A percentile compares a stretch with the other conserved stretches of the same genome.
Evolutionary conservation across 805 yeast genomes (phyloP).

Genomic region (Spathaspora girioi): DNA sequence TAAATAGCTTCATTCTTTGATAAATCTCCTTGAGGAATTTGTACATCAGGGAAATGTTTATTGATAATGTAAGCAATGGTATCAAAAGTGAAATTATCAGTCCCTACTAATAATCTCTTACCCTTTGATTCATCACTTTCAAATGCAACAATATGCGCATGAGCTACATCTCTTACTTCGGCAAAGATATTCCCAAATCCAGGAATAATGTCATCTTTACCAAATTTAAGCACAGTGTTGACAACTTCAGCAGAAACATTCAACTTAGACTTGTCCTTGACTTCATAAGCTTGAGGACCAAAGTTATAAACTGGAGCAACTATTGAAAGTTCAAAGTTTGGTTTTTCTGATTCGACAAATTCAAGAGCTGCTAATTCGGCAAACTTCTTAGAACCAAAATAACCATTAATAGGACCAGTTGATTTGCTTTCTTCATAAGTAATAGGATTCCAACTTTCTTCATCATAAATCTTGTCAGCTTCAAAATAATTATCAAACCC

Average conservation of each 20-base stretch:
- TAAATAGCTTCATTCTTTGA: background rate
- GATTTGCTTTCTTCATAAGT: slow-evolving; percentile 34
- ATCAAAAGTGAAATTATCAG: slow-evolving; percentile 30
- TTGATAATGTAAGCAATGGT: slow-evolving; percentile 27
- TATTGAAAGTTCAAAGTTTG: slow-evolving; percentile 13
- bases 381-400: slow-evolving; percentile 19
- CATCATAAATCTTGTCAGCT: slow-evolving; percentile 12
- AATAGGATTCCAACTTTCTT: slow-evolving; percentile 33
- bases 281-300: slow-evolving; percentile 26
- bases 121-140: slow-evolving; percentile 17
- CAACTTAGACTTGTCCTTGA: slow-evolving; percentile 20
- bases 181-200: slow-evolving; percentile 19
- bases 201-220: slow-evolving; percentile 21
- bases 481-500: slow-evolving; percentile 12
- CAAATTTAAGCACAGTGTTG: slow-evolving; percentile 30
- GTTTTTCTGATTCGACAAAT: slow-evolving; percentile 18
- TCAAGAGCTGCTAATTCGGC: slow-evolving; percentile 30
- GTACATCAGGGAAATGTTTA: slow-evolving; percentile 14
- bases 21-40: background rate
- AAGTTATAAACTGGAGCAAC: slow-evolving; percentile 20
- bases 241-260: slow-evolving; percentile 37
- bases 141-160: slow-evolving; percentile 38
- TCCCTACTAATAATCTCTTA: slow-evolving; percentile 29
- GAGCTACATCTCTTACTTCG: slow-evolving; percentile 48
- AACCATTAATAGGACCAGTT: slow-evolving; percentile 24